Percentiles rank a stretch among this genome's conserved stretches.
phyloP scores from a whole-genome alignment of 1,284 basidiomycete species.

The Fistulinella cinereoalba region DNA sequence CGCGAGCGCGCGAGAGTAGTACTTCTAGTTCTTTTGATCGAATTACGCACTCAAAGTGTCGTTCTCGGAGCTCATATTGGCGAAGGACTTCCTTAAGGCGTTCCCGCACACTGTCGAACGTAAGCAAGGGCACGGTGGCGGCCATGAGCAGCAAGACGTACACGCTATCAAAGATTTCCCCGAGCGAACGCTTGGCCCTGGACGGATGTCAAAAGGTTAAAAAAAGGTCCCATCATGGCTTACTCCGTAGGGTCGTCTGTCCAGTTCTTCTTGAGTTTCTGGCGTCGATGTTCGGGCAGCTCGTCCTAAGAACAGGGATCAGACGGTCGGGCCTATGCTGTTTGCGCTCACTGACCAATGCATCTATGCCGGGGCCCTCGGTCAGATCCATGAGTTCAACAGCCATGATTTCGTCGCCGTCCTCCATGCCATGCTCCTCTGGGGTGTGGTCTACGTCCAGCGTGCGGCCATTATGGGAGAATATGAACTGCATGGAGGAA shows the following conservation, averaged over 20 bases:
- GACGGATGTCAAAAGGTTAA: constrained; percentile 2
- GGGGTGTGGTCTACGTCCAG: constrained; percentile 75
- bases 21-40: constrained; percentile 86
- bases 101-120: constrained; percentile 60
- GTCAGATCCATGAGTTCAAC: constrained; percentile 86
- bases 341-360: constrained; percentile 48
- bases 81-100: constrained; percentile 78
- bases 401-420: constrained; percentile 79
- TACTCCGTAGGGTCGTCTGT: constrained; percentile 68
- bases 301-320: constrained; percentile 49
- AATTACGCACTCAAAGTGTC: constrained; percentile 84
- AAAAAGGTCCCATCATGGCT: constrained; percentile 25
- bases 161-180: constrained; percentile 80
- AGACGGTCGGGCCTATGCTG: background rate
- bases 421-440: constrained; percentile 81
- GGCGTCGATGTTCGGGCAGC: constrained; percentile 55
- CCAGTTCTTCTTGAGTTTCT: constrained; percentile 76
- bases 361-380: constrained; percentile 57
- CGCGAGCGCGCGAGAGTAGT: constrained; percentile 74
- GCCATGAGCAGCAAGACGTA: constrained; percentile 39
- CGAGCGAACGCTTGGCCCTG: constrained; percentile 68
- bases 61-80: constrained; percentile 82
- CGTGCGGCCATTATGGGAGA: constrained; percentile 72
- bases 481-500: constrained; percentile 67
- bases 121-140: constrained; percentile 8